These are phyloP conservation scores for Metarhizium robertsii DNA, from an alignment of 2,329 filamentous ascomycete species.

Conservation along the genomic window DNA sequence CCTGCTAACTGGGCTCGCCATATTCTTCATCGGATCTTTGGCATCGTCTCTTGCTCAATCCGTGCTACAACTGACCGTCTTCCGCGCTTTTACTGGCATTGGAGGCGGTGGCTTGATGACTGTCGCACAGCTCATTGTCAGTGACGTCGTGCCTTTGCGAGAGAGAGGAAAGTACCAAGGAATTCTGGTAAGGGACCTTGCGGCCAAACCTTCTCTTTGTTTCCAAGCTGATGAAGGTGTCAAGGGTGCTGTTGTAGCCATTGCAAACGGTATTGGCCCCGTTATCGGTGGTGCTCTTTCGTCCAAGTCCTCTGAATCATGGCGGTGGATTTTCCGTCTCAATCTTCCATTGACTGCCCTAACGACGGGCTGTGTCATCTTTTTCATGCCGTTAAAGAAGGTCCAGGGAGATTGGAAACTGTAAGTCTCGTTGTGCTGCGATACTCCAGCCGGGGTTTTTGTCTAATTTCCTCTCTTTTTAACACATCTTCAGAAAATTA, in stretches of 20 bases:
- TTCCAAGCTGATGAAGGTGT: neutral
- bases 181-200: constrained; percentile 24
- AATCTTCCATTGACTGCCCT: constrained; percentile 43
- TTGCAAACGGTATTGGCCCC: constrained; percentile 45
- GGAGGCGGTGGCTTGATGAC: constrained; percentile 66
- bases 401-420: constrained; percentile 41
- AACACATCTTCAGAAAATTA: constrained; percentile 27
- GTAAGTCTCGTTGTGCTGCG: constrained; percentile 14
- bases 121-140: constrained; percentile 59
- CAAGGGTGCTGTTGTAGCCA: constrained; percentile 38
- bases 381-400: constrained; percentile 47
- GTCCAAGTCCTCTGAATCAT: constrained; percentile 33
- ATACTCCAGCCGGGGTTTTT: neutral
- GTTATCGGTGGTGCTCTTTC: constrained; percentile 43
- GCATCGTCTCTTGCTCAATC: constrained; percentile 32
- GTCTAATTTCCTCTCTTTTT: neutral
- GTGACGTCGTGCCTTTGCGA: constrained; percentile 59
- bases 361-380: constrained; percentile 36
- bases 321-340: constrained; percentile 45
- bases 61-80: constrained; percentile 29
- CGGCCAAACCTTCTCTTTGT: neutral
- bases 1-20: constrained; percentile 25
- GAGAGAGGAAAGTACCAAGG: constrained; percentile 68
- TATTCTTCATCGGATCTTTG: constrained; percentile 34
- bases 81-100: constrained; percentile 37